Base-by-base conservation (phyloP, 164 flowering plant species). In the Vitis cinerea region DNA sequence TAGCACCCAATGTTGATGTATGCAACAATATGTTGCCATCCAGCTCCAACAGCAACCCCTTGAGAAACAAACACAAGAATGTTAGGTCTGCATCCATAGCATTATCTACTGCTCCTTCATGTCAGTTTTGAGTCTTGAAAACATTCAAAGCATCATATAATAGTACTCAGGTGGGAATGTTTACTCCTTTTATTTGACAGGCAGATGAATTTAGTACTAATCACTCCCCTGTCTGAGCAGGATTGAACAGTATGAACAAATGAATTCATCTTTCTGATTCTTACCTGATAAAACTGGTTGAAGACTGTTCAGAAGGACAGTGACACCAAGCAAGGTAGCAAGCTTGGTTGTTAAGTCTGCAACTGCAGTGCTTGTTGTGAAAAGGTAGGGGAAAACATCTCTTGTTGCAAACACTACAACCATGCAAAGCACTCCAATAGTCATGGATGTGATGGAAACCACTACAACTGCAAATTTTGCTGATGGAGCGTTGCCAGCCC, bases 271-370 rank as follows among this genome's bases (percentile, higher is more conserved):
- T 56, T 15, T 4, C 60, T 61, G 50, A 64, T 51, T 17, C 66
- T 76, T 75, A 87, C 94, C 94, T 17, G 90, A 87, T 50, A 90
- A 71, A 61, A 90, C 92, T 54, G 89, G 88, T 70, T 88, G 90
- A 14, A 90, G 86, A 61, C 90, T 83, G 81, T 86, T 88, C 10
- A 88, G 70, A 61, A 86, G 80, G 8, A 87, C 82, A 9, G 92
- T 82, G 72, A 88, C 9, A 19, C 70, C 92, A 29, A 88, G 71
- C 63, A 88, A 67, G 74, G 52, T 50, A 11, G 89, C 80, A 17
- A 89, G 81, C 57, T 79, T 85, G 19, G 80, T 83, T 11, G 88
- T 85, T 73, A 80, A 89, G 58, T 71, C 65, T 1, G 83, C 84
- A 4, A 85, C 90, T 5, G 78, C 86, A 2, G 50, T 74, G 69